These are phyloP conservation scores for Tricholoma hemisulphureum DNA, from an alignment of 768 basidiomycete species.

Conservation along the genomic window DNA sequence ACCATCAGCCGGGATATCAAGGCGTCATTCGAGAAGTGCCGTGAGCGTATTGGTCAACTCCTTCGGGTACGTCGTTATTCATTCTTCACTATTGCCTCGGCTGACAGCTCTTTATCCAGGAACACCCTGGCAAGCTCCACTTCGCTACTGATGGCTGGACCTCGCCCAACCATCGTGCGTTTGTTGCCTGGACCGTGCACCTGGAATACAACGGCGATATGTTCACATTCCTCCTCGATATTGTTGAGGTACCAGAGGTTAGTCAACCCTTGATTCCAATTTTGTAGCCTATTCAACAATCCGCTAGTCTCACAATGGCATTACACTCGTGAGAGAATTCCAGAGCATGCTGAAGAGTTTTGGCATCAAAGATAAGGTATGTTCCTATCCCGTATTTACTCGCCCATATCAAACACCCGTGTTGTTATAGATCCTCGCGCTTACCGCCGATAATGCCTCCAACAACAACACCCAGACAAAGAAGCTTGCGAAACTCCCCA, in stretches of 20 bases:
- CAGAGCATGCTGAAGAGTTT: conserved; percentile 27
- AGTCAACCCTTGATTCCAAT: not conserved
- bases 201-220: too few relatives aligned
- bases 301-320: conserved; percentile 26
- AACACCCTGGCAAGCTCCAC: conserved; percentile 25
- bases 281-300: not conserved
- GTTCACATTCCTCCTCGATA: conserved; percentile 32
- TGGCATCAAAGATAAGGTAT: conserved; percentile 33
- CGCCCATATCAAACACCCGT: not conserved
- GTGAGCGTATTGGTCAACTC: not conserved
- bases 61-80: not conserved
- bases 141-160: conserved; percentile 21
- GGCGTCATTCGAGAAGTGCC: not conserved
- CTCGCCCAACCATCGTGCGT: conserved; percentile 16
- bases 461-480: conserved; percentile 35
- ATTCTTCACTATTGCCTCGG: not conserved
- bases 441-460: conserved; percentile 37
- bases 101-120: conserved; percentile 14
- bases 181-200: too few relatives aligned
- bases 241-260: conserved; percentile 28
- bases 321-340: conserved; percentile 29
- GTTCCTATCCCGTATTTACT: not conserved
- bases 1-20: not conserved
- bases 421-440: conserved; percentile 24
- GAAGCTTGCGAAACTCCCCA: conserved; percentile 13